Conservation (phyloP, 352 stramenopile species). For the Phytophthora fragariae region DNA sequence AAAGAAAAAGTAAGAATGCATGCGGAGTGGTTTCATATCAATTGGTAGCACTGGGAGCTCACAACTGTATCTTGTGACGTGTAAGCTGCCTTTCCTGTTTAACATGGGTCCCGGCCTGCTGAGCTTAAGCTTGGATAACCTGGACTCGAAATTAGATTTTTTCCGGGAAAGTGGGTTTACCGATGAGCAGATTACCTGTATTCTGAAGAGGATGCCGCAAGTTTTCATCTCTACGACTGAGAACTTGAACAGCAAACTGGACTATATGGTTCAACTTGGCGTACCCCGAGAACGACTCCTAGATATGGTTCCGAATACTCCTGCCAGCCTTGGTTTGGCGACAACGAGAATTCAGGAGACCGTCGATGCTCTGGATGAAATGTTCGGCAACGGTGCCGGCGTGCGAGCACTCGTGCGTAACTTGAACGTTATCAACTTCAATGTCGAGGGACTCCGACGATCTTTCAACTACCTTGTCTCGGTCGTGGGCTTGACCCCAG, state of each 20-base stretch:
- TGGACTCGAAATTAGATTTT: not conserved
- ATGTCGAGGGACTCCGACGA: too few relatives aligned
- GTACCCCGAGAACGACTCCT: not conserved
- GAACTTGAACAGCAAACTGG: not conserved
- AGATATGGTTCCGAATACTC: not conserved
- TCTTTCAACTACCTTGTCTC: too few relatives aligned
- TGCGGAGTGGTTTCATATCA: not conserved
- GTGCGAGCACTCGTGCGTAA: not conserved
- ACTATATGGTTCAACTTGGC: not conserved
- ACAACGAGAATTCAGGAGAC: not conserved
- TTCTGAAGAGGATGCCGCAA: not conserved
- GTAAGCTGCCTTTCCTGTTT: not conserved
- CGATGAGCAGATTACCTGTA: not conserved
- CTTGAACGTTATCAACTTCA: too few relatives aligned
- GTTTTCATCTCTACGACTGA: not conserved
- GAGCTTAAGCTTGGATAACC: not conserved
- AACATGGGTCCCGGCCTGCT: not conserved
- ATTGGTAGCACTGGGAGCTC: not conserved
- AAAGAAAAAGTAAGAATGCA: not conserved
- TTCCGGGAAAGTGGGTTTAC: not conserved
- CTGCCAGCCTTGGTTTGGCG: not conserved
- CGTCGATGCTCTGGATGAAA: not conserved
- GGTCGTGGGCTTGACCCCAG: too few relatives aligned
- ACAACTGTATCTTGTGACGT: too few relatives aligned
- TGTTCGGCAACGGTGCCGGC: not conserved